Evolutionary conservation across 345 rosid genomes (phyloP).

Genomic region (Acer negundo): DNA sequence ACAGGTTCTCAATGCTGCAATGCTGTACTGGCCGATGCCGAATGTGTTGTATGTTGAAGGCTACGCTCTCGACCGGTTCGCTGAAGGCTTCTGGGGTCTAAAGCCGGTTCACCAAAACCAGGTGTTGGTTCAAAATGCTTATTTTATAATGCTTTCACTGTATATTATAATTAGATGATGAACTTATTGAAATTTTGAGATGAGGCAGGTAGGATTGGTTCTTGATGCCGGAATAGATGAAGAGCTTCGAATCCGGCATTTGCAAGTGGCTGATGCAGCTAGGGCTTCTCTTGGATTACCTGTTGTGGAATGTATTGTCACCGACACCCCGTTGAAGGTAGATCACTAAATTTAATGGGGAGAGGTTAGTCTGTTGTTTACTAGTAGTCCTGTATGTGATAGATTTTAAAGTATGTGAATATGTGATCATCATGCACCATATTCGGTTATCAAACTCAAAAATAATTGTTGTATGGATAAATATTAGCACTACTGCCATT

Average conservation of each 20-base stretch:
- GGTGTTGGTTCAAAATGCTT: conserved; percentile 25
- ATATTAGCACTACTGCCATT: background rate
- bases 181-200: background rate
- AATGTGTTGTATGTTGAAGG: conserved; percentile 67
- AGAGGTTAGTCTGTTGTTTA: background rate
- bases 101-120: conserved; percentile 64
- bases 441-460: background rate
- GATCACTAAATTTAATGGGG: background rate
- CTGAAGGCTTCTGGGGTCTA: conserved; percentile 59
- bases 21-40: conserved; percentile 67
- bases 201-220: conserved; percentile 61
- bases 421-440: background rate
- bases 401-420: background rate
- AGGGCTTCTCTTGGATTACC: conserved; percentile 82
- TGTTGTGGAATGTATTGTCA: conserved; percentile 51
- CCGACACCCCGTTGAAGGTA: conserved; percentile 53
- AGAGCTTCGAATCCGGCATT: conserved; percentile 53
- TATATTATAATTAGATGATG: background rate
- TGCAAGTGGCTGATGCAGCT: conserved; percentile 69
- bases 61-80: conserved; percentile 62
- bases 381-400: background rate
- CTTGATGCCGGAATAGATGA: conserved; percentile 66
- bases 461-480: background rate
- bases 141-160: conserved; percentile 1
- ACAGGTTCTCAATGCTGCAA: conserved; percentile 71